These are phyloP conservation scores for Lipomyces orientalis DNA, from an alignment of 805 yeast genomes.

Conservation along the genomic window DNA sequence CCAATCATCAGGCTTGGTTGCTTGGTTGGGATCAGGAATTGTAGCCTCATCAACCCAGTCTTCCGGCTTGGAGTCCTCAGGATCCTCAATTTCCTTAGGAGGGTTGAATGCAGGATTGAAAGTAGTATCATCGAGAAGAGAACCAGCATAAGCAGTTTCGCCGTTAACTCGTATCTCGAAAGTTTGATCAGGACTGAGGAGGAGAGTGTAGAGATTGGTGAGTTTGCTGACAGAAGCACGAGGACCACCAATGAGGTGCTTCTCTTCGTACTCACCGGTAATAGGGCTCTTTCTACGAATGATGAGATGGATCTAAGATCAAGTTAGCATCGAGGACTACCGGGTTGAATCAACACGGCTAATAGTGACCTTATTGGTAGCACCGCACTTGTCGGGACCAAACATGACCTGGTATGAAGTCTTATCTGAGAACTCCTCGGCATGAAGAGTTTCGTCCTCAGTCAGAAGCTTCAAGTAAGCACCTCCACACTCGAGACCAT, in stretches of 20 bases:
- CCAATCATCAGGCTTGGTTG: slow-evolving; percentile 81
- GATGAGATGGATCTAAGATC: slow-evolving; percentile 63
- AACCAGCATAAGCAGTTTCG: slow-evolving; percentile 70
- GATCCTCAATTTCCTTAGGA: slow-evolving; percentile 65
- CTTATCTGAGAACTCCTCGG: slow-evolving; percentile 60
- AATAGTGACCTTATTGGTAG: slow-evolving; percentile 60
- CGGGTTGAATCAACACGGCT: neutral
- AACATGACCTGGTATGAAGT: slow-evolving; percentile 87
- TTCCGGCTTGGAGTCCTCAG: slow-evolving; percentile 66
- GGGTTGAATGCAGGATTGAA: slow-evolving; percentile 74
- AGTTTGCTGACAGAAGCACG: slow-evolving; percentile 60
- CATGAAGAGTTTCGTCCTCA: slow-evolving; percentile 47
- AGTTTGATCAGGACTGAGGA: slow-evolving; percentile 66
- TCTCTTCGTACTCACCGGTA: slow-evolving; percentile 67
- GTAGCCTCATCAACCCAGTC: slow-evolving; percentile 78
- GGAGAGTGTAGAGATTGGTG: slow-evolving; percentile 75
- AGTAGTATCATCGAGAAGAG: slow-evolving; percentile 58
- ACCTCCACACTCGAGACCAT: slow-evolving; percentile 84
- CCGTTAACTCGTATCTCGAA: slow-evolving; percentile 87
- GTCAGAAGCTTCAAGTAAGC: slow-evolving; percentile 81
- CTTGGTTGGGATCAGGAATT: slow-evolving; percentile 71
- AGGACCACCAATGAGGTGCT: slow-evolving; percentile 71
- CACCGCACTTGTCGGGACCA: slow-evolving; percentile 92
- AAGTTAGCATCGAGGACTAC: neutral
- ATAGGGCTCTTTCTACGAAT: slow-evolving; percentile 62